Evolutionary conservation across 495 filamentous ascomycete species (phyloP), one percentile per base, ranked within the genome.

Genomic region (Aspergillus carlsbadensis): DNA sequence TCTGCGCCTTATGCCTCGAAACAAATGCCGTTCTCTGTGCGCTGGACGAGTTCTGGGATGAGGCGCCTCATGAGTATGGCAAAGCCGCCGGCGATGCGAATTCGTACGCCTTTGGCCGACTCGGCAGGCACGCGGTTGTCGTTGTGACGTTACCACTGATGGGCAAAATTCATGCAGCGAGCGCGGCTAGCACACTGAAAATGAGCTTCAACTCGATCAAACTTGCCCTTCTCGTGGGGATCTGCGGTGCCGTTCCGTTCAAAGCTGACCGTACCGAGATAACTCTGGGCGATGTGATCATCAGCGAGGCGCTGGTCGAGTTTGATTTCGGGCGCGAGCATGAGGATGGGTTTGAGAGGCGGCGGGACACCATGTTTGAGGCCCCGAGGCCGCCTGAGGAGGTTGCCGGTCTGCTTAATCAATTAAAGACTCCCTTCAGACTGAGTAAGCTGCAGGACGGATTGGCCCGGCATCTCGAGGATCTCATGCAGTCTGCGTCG

Each of bases 241-340:
- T 73, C 24, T 73, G 69, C 45, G 67, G 70, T 24, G 69, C 61
- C 5, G 56, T 70, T 20, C 69, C 71, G 5, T 41, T 66, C 17
- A 29, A 33, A 40, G 1, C 33, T 1, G 52, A 53, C 8, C 22
- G 20, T 8, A 42, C 53, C 8, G 64, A 68, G 17, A 58, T 72
- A 11, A 49, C 73, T 11, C 54, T 77, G 1, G 76, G 77, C 10
- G 75, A 80, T 53, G 74, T 79, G 1, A 56, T 79, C 17, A 69
- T 80, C 15, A 36, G 56, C 69, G 7, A 60, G 73, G 5, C 24
- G 7, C 13, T 55, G 18, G 31, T 55, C 5, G 65, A 77, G 33
- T 65, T 70, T 51, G 70, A 73, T 29, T 61, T 67, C 41, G 72
- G 73, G n/a, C 52, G 64, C 15, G 67, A 58, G 26, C 60, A 54